Evolutionary conservation across 495 filamentous ascomycete genomes (phyloP), one percentile per base, ranked within the genome.

Genomic region (Immersiella caudata): DNA sequence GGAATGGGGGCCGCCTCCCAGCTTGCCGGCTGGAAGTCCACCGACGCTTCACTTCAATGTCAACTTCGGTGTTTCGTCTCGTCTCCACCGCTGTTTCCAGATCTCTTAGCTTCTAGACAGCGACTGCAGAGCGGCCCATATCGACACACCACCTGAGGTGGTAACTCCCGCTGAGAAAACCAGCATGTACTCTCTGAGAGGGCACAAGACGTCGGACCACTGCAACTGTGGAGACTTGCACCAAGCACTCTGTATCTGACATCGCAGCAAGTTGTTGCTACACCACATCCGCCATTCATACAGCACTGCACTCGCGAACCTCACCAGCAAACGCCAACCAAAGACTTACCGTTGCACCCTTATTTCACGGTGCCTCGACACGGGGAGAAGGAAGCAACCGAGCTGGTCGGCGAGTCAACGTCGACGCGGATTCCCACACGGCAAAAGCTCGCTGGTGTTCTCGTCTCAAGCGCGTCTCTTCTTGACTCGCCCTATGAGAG

Each of bases 321-420:
- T 12, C 29, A 8, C 14, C 57, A 14, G 14, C 25, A 62, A 62
- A 62, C 60, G 27, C 60, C 40, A 62, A 35, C 60, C 29, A 62
- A 62, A 35, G 35, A 36, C 33, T 9, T 8, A 20, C 35, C 60
- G 60, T 62, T 62, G 35, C 35, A 62, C 60, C 40, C 14, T 60
- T 62, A 62, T 33, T 14, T 7, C 21, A 24, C 59, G 1, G 6
- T 35, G 55, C 26, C 55, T 21, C 55, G 9, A 58, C 20, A 58
- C 55, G 26, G 26, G 3, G 29, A 33, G 8, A 12, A 57, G 7
- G 54, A 18, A 2, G 16, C 26, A 21, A 18, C n/a, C 33, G n/a
- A 50, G 60, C 5, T 22, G 8, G n/a, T 50, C 36, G 35, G 14
- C 35, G 60, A 62, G 60, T 62, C 60, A 62, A 46, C 35, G 35